These are phyloP conservation scores for Leucocoprinus birnbaumii DNA, from an alignment of 768 basidiomycete genomes.

Conservation along the genomic window DNA sequence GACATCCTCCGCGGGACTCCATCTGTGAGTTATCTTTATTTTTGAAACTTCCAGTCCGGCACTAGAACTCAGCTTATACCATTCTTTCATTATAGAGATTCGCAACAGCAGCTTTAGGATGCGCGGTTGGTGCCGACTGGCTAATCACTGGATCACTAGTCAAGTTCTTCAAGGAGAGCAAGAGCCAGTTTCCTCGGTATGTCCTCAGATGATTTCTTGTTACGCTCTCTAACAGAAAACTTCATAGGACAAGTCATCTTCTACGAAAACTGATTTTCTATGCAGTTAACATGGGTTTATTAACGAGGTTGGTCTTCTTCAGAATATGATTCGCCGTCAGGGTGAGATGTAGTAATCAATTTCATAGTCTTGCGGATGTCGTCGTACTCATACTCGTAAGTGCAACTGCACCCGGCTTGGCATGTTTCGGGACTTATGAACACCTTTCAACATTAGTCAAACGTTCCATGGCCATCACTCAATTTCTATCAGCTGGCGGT, in stretches of 20 bases:
- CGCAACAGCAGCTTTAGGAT: constrained; percentile 4
- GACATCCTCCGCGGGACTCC: too few species aligned
- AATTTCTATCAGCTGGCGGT: constrained; percentile 11
- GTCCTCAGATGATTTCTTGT: neutral
- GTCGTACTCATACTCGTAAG: constrained; percentile 6
- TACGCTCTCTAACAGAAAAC: too few species aligned
- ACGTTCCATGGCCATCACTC: neutral
- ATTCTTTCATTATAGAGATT: neutral
- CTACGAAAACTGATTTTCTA: constrained; percentile 10
- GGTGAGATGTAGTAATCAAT: neutral
- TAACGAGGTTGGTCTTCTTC: neutral
- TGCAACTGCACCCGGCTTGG: neutral
- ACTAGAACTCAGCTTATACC: too few species aligned
- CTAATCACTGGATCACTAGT: constrained; percentile 6
- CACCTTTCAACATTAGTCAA: neutral
- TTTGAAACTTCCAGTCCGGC: too few species aligned
- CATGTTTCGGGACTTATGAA: too few species aligned
- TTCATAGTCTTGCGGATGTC: constrained; percentile 3
- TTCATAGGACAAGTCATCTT: constrained; percentile 1
- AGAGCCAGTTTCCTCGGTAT: constrained; percentile 1
- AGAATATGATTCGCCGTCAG: too few species aligned
- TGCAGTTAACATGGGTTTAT: constrained; percentile 5
- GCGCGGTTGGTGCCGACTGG: constrained; percentile 11
- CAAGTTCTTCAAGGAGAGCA: constrained; percentile 3
- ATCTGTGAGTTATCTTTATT: too few species aligned